These are phyloP conservation scores for Sophora flavescens DNA, from an alignment of 306 rosid species.

Conservation along the genomic window DNA sequence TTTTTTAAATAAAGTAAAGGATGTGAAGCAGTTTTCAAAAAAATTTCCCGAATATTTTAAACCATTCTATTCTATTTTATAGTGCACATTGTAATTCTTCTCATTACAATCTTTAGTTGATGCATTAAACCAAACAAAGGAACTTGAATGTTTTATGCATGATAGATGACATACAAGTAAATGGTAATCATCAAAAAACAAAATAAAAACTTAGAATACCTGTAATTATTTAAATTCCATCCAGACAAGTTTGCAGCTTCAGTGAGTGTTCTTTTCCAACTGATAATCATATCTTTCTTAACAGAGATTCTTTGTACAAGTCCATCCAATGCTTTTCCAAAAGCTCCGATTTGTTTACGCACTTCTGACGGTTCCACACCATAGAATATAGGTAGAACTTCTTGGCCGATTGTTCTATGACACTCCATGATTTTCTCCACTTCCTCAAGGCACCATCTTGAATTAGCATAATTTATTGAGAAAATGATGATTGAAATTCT, in stretches of 20 bases:
- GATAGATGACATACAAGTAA: neutral
- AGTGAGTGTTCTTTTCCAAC: conserved; percentile 18
- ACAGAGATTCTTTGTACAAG: conserved; percentile 6
- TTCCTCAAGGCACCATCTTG: conserved; percentile 27
- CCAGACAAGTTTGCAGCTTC: conserved; percentile 36
- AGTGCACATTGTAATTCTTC: neutral
- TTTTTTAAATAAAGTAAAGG: too few species aligned
- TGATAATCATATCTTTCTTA: neutral
- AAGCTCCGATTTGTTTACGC: conserved; percentile 8
- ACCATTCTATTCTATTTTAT: neutral
- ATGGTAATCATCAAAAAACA: neutral
- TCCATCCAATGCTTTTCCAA: conserved; percentile 7
- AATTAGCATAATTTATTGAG: conserved; percentile 24
- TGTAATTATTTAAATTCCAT: conserved; percentile 20
- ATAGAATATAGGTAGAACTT: conserved; percentile 16
- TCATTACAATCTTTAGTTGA: neutral
- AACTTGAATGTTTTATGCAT: neutral
- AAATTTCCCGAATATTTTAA: too few species aligned
- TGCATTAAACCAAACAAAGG: neutral
- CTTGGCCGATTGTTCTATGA: conserved; percentile 21
- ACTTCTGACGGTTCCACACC: conserved; percentile 27
- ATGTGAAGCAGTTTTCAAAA: too few species aligned
- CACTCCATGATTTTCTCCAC: conserved; percentile 26
- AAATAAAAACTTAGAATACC: neutral
- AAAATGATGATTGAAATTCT: conserved; percentile 24